These are phyloP conservation scores for Pseudoperonospora humuli DNA, from an alignment of 352 stramenopile species.

Conservation along the genomic window DNA sequence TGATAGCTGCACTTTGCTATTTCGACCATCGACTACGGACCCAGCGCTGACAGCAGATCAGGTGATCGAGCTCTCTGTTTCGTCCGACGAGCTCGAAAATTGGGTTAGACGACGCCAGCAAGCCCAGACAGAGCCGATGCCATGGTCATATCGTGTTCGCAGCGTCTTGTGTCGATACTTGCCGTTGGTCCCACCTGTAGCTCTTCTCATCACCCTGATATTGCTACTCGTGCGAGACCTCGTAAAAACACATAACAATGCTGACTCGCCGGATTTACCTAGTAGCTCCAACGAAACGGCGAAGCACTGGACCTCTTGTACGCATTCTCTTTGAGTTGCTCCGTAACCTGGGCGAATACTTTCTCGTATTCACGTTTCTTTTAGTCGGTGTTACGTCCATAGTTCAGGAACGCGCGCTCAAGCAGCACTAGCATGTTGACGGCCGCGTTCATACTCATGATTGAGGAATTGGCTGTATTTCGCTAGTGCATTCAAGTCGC, in stretches of 20 bases:
- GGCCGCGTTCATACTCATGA: too few species aligned
- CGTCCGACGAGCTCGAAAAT: slow-evolving; percentile 15
- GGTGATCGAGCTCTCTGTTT: slow-evolving; percentile 27
- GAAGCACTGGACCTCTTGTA: slow-evolving; percentile 29
- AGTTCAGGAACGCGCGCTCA: too few species aligned
- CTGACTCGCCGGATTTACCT: slow-evolving; percentile 12
- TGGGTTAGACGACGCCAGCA: slow-evolving; percentile 14
- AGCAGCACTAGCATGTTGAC: too few species aligned
- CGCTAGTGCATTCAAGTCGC: too few species aligned
- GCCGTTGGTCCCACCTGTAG: slow-evolving; percentile 25
- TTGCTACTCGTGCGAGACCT: slow-evolving; percentile 30
- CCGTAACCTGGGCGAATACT: too few species aligned
- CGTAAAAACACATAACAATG: slow-evolving; percentile 12
- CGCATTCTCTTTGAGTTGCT: too few species aligned
- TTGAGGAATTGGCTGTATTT: too few species aligned
- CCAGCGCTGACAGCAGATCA: slow-evolving; percentile 13
- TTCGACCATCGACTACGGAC: slow-evolving; percentile 9
- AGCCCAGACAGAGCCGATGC: slow-evolving; percentile 17
- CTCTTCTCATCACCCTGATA: slow-evolving; percentile 24
- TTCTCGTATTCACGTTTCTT: too few species aligned
- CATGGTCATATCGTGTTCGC: slow-evolving; percentile 23
- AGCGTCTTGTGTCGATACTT: slow-evolving; percentile 26
- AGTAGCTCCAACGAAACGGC: slow-evolving; percentile 1
- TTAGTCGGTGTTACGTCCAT: too few species aligned
- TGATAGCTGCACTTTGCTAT: slow-evolving; percentile 4